Conservation (phyloP, 441 rosid species). For the Mallotus repandus region DNA sequence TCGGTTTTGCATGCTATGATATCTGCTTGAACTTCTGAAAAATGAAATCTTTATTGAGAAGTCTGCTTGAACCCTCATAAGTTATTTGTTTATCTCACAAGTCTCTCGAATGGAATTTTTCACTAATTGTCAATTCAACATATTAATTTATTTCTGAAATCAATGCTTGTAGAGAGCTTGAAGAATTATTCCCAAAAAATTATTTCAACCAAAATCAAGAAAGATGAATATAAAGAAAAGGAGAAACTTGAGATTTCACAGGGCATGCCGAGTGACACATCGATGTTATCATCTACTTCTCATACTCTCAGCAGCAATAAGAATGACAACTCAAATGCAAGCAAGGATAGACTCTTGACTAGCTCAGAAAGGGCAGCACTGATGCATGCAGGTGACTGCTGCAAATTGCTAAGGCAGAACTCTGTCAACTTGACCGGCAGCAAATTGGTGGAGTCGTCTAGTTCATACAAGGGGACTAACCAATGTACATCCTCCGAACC, state of each 20-base stretch:
- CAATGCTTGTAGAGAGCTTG: slow-evolving; percentile 9
- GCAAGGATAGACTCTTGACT: neutral
- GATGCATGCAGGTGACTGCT: neutral
- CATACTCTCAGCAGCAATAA: neutral
- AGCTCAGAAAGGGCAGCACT: neutral
- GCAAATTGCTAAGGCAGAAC: neutral
- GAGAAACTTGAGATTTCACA: slow-evolving; percentile 4
- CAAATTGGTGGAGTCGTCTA: neutral
- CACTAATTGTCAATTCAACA: neutral
- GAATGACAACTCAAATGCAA: slow-evolving; percentile 3
- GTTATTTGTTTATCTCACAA: neutral
- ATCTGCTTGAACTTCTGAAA: neutral
- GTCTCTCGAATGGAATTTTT: neutral
- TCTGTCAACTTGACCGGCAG: neutral
- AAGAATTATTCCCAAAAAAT: slow-evolving; percentile 8
- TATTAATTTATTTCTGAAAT: neutral
- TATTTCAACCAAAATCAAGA: neutral
- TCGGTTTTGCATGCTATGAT: neutral
- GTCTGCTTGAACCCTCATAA: neutral
- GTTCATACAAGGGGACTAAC: neutral
- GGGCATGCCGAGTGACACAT: neutral
- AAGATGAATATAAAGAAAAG: slow-evolving; percentile 11
- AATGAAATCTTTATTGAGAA: neutral
- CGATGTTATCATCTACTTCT: neutral
- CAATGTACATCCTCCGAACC: neutral